Conservation (phyloP, 169 alveolate species). For the Cyclospora cayetanensis region DNA sequence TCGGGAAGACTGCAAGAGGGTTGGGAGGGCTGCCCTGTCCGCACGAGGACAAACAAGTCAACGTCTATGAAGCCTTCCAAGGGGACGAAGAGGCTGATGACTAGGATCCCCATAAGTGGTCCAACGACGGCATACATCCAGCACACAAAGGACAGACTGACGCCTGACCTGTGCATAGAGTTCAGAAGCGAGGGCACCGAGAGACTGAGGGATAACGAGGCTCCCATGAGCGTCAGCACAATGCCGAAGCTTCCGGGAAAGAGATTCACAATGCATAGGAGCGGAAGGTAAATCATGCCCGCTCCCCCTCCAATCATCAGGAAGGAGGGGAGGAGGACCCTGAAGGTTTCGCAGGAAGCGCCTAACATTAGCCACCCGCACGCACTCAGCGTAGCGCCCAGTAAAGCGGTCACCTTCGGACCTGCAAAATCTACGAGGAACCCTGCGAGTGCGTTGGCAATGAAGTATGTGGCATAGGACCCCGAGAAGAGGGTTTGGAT, state of each 20-base stretch:
- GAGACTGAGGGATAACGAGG: conserved; percentile 25
- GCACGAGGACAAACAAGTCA: too few species aligned
- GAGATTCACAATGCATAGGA: background rate
- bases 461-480: too few species aligned
- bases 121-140: conserved; percentile 4
- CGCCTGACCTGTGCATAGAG: background rate
- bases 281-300: background rate
- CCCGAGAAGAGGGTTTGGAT: too few species aligned
- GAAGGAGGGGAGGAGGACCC: background rate
- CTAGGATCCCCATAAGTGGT: background rate
- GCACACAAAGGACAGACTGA: background rate
- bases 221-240: conserved; percentile 5
- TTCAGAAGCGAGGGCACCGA: conserved; percentile 6
- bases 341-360: background rate
- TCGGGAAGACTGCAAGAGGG: too few species aligned
- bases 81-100: background rate
- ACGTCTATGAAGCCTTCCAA: conserved; percentile 28
- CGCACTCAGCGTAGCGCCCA: conserved; percentile 5
- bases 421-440: conserved; percentile 4
- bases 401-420: conserved; percentile 25
- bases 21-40: too few species aligned
- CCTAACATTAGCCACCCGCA: conserved; percentile 35
- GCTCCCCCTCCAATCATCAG: conserved; percentile 51
- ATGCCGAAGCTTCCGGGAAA: conserved; percentile 26
- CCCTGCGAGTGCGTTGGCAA: too few species aligned